Base-by-base conservation (phyloP, 177 flowering plant species). In the Vitis hybrid region DNA sequence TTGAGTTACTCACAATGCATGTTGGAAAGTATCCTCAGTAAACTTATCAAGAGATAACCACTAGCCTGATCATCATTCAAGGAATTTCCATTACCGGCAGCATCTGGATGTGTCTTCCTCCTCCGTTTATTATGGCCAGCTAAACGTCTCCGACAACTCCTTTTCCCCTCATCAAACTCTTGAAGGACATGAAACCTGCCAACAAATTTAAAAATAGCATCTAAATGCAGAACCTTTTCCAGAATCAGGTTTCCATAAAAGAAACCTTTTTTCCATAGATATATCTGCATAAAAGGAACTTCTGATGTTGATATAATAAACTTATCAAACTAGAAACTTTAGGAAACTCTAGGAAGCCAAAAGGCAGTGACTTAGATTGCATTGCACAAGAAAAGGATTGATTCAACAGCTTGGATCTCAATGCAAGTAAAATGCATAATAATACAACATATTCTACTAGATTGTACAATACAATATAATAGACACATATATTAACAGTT, bases 141-240 rank as follows among this genome's bases (percentile, higher is more conserved):
- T 72, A 94, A 83, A 62, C 98, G 96, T 71, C 93, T 82, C 35
- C 97, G 89, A 61, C 98, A 94, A 76, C 98, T 94, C 81, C 97
- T 82, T 75, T 92, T 94, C 65, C 92, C 96, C 76, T 94, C 93
- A 73, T 94, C 98, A 80, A 94, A 94, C 79, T 92, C 97, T 81
- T 88, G 90, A 79, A 94, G 91, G 18, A 78, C 75, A 79, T 94
- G 98, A 78, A 94, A 94, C 83, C 98, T 94, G 82, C 56, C 58
- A 73, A 66, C 11, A 40, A 63, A 63, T 52, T n/a, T 12, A 24
- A 15, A 32, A 46, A 17, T 14, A 32, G 52, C 52, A 51, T 60
- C 62, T 55, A 58, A 59, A 5, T 12, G n/a, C 56, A 50, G 67
- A n/a, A 17, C 52, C n/a, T 27, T 32, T 15, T 2, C 57, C 17